Evolutionary conservation across 108 stramenopile species (phyloP), one percentile per base, ranked within the genome.

Genomic region (Pseudonitzschia multistriata): DNA sequence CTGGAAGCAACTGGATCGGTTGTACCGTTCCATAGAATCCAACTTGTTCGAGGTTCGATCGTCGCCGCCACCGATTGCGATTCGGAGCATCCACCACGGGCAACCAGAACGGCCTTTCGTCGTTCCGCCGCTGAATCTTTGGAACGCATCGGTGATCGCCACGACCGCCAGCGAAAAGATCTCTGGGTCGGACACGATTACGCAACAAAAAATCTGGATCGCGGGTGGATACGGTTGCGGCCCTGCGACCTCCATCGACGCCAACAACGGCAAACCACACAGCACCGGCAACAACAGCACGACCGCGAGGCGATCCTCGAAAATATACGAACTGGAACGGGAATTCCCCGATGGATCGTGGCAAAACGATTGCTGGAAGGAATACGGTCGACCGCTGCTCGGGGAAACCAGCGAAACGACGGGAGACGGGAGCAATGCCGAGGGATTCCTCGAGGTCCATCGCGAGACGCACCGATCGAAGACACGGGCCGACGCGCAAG

Each of bases 181-280:
- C 27, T 28, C n/a, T 10, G 42, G 42, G 3, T 67, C 21, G 49
- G 17, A 36, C 0, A 17, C 21, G n/a, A 49, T 6, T 42, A 54
- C 39, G 29, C 42, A 74, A 62, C 40, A 74, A 14, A 77, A 87
- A 35, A 54, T 91, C 14, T 61, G 81, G 19, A 78, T 83, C 15
- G 83, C 89, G 72, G 93, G 93, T 17, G 93, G 93, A 22, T 90
- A 92, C 66, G 93, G 93, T 31, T 79, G 62, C 15, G 90, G 93
- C 13, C 93, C 93, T 33, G 30, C 63, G 7, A 25, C 28, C 15
- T 0, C 33, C n/a, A 48, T 21, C n/a, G 15, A 30, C 34, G 27
- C 39, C 29, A 55, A 7, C 27, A 30, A 17, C 5, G 72, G 45
- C 11, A 27, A 5, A 22, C 13, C 2, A 3, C 42, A 45, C 42